Conservation (phyloP, 805 yeast species). For the Candida railenensis region DNA sequence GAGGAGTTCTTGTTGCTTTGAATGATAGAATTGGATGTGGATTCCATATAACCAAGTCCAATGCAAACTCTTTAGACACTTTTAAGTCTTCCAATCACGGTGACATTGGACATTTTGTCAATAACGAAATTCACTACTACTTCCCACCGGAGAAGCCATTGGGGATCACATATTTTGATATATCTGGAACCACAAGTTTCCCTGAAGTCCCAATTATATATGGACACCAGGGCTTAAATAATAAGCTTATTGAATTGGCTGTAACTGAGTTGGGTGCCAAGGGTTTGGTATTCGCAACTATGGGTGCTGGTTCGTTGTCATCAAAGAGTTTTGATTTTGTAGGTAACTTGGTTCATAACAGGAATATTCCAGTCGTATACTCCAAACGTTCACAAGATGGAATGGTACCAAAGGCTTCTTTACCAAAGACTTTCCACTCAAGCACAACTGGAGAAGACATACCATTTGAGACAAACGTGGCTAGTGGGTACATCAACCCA, state of each 20-base stretch:
- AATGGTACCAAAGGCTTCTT: conserved; percentile 56
- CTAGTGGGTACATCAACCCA: conserved; percentile 66
- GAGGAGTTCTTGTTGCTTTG: conserved; percentile 64
- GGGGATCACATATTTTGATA: conserved; percentile 43
- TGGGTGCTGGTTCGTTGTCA: conserved; percentile 70
- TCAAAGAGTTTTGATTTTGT: conserved; percentile 47
- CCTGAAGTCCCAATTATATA: conserved; percentile 56
- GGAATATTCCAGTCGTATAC: conserved; percentile 54
- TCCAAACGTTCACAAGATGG: conserved; percentile 72
- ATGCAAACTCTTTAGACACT: conserved; percentile 69
- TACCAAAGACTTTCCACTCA: conserved; percentile 26
- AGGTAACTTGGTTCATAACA: conserved; percentile 33
- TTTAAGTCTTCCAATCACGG: conserved; percentile 70
- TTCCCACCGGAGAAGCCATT: conserved; percentile 62
- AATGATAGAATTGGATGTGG: conserved; percentile 72
- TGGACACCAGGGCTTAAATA: conserved; percentile 60
- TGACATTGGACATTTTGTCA: conserved; percentile 66
- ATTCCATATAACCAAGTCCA: conserved; percentile 66
- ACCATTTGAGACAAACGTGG: conserved; percentile 43
- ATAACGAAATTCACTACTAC: conserved; percentile 62
- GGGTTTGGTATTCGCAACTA: conserved; percentile 65
- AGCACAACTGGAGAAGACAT: not conserved
- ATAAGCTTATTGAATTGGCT: conserved; percentile 46
- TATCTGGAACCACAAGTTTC: conserved; percentile 24
- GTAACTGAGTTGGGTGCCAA: conserved; percentile 43